Base-by-base conservation (phyloP, 202 grass and related monocot species). In the Sporobolus alterniflorus region DNA sequence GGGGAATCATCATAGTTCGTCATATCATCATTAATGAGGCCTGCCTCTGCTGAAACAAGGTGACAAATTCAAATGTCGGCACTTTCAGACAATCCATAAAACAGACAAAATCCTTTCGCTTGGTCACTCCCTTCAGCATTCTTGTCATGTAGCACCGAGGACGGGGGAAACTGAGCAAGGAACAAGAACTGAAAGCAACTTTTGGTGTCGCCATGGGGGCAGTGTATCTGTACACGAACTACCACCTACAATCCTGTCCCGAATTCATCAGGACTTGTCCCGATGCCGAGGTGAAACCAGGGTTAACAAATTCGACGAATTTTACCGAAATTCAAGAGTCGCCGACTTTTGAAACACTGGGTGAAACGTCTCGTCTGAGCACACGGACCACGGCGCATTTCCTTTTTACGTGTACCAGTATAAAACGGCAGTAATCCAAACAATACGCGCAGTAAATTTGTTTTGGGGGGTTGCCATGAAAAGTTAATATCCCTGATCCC, bases 21-120 rank as follows among this genome's bases (percentile, higher is more conserved):
- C 60, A 71, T 22, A 29, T 78, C 78, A 86, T 86, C 75, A 82
- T 82, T 60, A 73, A 73, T 75, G 79, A 86, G 7, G 85, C 82
- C 77, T 40, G 50, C 76, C 80, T 86, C 77, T 40, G 57, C 76
- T 80, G 82, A n/a, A 79, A 91, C 73, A 78, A 86, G 71, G 51
- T 28, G 34, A 24, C 36, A 39, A 39, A 39, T 6, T 39, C 24
- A 29, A 57, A 6, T 26, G 3, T 28, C 9, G 50, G 41, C 56
- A 56, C 16, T 36, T n/a, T 39, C 36, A 70, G 28, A 30, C 22
- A 20, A n/a, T n/a, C n/a, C n/a, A n/a, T n/a, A n/a, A n/a, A n/a
- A n/a, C n/a, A n/a, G n/a, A n/a, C n/a, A 30, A 47, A 70, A 9
- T 9, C 51, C 20, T 55, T 55, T 22, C 5, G 29, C 17, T 47